Evolutionary conservation across 2,329 filamentous ascomycete species (phyloP).

Genomic region (Cephalotrichum gorgonifer): DNA sequence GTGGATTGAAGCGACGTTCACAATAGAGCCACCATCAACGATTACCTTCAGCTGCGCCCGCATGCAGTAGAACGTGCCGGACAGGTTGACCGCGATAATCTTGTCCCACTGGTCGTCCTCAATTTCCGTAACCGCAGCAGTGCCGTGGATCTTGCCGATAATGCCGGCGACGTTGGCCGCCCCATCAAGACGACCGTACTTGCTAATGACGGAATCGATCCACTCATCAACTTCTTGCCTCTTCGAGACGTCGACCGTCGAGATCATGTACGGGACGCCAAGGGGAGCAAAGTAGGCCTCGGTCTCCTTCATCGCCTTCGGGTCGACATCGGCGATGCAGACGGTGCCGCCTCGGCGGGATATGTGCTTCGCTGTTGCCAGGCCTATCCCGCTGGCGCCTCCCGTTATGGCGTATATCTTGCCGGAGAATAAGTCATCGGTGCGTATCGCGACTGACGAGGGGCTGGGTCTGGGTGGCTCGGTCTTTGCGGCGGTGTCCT

Average conservation of each 20-base stretch:
- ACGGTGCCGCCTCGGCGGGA: slow-evolving; percentile 24
- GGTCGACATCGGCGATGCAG: slow-evolving; percentile 27
- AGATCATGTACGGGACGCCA: slow-evolving; percentile 17
- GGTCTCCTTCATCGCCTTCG: slow-evolving; percentile 16
- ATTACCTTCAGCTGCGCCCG: slow-evolving; percentile 31
- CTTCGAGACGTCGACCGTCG: slow-evolving; percentile 37
- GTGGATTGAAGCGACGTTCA: slow-evolving; percentile 39
- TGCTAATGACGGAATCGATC: slow-evolving; percentile 33
- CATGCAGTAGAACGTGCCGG: slow-evolving; percentile 40
- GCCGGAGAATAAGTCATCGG: too few species aligned
- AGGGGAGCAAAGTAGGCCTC: slow-evolving; percentile 17
- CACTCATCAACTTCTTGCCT: slow-evolving; percentile 37
- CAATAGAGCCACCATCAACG: slow-evolving; percentile 41
- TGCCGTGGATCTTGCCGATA: not conserved
- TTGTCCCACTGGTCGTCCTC: slow-evolving; percentile 34
- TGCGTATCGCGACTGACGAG: too few species aligned
- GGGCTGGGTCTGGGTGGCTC: too few species aligned
- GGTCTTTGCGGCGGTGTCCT: too few species aligned
- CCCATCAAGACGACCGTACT: slow-evolving; percentile 41
- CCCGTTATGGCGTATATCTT: slow-evolving; percentile 31
- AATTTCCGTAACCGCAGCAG: not conserved
- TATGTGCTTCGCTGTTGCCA: slow-evolving; percentile 27
- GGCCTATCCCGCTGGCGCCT: slow-evolving; percentile 31
- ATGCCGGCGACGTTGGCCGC: slow-evolving; percentile 46
- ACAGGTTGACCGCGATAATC: slow-evolving; percentile 37